A percentile compares a stretch with the other conserved stretches of the same genome.
These are phyloP conservation scores for Botrytis byssoidea DNA, from an alignment of 2,329 filamentous ascomycete genomes.

Conservation along the genomic window DNA sequence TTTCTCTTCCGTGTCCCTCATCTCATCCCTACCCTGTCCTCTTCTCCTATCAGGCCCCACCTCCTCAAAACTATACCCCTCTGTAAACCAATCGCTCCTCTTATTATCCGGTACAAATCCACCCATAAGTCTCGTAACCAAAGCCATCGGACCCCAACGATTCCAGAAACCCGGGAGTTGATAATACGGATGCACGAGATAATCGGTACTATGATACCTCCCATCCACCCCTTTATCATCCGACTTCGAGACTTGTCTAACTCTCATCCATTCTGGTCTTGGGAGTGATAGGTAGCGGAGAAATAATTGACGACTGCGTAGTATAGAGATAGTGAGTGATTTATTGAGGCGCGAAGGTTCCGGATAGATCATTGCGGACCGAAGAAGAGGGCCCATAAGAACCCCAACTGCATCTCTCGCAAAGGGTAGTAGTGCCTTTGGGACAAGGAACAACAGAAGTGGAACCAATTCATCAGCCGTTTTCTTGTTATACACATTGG, in stretches of 20 bases:
- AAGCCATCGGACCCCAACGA: constrained; percentile 59
- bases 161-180: constrained; percentile 57
- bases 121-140: constrained; percentile 47
- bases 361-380: constrained; percentile 59
- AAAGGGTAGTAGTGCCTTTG: constrained; percentile 47
- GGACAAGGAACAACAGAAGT: constrained; percentile 57
- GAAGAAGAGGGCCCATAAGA: constrained; percentile 62
- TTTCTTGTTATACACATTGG: constrained; percentile 48
- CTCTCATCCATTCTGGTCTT: constrained; percentile 44
- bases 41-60: constrained; percentile 59
- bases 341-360: constrained; percentile 44
- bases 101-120: constrained; percentile 48
- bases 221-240: constrained; percentile 52
- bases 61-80: constrained; percentile 47
- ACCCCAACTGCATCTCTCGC: constrained; percentile 53
- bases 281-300: constrained; percentile 61
- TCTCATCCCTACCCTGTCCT: constrained; percentile 51
- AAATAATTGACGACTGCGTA: constrained; percentile 53
- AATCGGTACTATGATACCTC: constrained; percentile 50
- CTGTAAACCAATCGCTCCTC: constrained; percentile 47
- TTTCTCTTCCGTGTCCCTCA: constrained; percentile 43
- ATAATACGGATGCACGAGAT: constrained; percentile 66
- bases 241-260: constrained; percentile 43
- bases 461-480: constrained; percentile 59
- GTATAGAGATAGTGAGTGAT: constrained; percentile 46